phyloP scores from a whole-genome alignment of 371 early-diverging fungal genomes.

The Lichtheimia corymbifera region DNA sequence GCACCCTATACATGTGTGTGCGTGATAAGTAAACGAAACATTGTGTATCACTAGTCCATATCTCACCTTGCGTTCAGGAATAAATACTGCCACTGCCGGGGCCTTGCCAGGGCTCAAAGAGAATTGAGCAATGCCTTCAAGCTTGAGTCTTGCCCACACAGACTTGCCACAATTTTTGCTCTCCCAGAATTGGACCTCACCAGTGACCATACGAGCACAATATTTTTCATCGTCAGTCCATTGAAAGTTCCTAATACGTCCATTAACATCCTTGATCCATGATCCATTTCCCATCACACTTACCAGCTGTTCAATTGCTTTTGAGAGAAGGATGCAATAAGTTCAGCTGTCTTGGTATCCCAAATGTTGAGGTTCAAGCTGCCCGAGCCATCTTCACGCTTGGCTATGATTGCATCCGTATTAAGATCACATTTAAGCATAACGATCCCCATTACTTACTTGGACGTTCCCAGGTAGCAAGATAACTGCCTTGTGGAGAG shows the following conservation, averaged over 20 bases:
- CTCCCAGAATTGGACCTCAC: constrained; percentile 89
- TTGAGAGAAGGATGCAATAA: constrained; percentile 77
- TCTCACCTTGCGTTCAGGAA: constrained; percentile 75
- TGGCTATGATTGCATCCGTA: constrained; percentile 41
- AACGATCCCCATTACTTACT: constrained; percentile 46
- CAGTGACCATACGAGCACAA: constrained; percentile 83
- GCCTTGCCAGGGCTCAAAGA: constrained; percentile 88
- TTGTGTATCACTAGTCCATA: neutral
- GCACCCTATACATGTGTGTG: constrained; percentile 45
- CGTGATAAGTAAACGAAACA: neutral
- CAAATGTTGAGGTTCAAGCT: constrained; percentile 80
- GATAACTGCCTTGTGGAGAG: constrained; percentile 87
- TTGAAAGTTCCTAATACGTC: constrained; percentile 72
- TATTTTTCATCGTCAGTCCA: constrained; percentile 92
- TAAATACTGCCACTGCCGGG: constrained; percentile 85
- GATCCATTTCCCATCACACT: neutral
- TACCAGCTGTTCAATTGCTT: constrained; percentile 75
- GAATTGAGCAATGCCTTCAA: constrained; percentile 81
- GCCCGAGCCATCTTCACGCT: constrained; percentile 74
- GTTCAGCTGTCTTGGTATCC: constrained; percentile 72
- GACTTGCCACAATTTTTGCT: constrained; percentile 65
- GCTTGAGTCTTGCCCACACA: constrained; percentile 63
- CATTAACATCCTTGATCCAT: neutral
- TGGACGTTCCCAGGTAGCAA: constrained; percentile 88
- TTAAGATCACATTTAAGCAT: neutral